These are phyloP conservation scores for Sporothrix brasiliensis DNA, from an alignment of 2,329 filamentous ascomycete species.

Conservation along the genomic window DNA sequence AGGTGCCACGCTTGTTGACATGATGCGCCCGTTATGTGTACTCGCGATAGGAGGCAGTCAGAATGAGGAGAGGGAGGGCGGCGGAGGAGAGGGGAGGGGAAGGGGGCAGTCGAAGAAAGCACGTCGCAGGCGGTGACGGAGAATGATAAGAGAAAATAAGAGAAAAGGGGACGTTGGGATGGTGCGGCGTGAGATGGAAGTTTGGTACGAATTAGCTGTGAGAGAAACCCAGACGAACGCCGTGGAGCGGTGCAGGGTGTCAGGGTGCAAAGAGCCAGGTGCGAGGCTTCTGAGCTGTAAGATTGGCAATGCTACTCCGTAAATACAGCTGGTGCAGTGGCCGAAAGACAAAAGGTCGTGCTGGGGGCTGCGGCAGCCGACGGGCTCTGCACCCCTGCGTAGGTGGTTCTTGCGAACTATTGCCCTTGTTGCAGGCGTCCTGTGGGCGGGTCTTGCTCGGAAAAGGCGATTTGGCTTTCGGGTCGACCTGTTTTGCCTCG, in stretches of 20 bases:
- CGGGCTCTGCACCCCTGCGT: constrained; percentile 2
- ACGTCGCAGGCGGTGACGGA: background rate
- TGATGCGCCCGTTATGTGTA: constrained; percentile 37
- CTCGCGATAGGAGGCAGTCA: constrained; percentile 23
- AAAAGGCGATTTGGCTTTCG: background rate
- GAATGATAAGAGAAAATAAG: background rate
- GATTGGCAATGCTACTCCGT: background rate
- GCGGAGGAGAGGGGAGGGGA: background rate
- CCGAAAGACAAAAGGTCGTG: constrained; percentile 6
- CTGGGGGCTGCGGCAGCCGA: background rate
- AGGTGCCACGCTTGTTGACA: constrained; percentile 44
- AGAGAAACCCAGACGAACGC: constrained; percentile 4
- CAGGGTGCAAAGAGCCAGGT: background rate
- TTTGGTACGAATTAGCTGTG: constrained; percentile 16
- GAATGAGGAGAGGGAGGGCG: background rate
- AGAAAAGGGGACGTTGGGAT: constrained; percentile 19
- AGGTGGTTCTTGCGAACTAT: background rate
- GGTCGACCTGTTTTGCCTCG: background rate
- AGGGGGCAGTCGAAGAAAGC: background rate
- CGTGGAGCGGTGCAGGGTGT: background rate
- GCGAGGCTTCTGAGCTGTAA: background rate
- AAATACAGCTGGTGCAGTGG: background rate
- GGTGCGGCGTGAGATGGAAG: constrained; percentile 23
- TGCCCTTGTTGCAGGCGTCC: background rate
- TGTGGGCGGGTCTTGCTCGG: background rate